These are phyloP conservation scores for Paecilomyces niveus DNA, from an alignment of 2,329 filamentous ascomycete genomes.

Conservation along the genomic window DNA sequence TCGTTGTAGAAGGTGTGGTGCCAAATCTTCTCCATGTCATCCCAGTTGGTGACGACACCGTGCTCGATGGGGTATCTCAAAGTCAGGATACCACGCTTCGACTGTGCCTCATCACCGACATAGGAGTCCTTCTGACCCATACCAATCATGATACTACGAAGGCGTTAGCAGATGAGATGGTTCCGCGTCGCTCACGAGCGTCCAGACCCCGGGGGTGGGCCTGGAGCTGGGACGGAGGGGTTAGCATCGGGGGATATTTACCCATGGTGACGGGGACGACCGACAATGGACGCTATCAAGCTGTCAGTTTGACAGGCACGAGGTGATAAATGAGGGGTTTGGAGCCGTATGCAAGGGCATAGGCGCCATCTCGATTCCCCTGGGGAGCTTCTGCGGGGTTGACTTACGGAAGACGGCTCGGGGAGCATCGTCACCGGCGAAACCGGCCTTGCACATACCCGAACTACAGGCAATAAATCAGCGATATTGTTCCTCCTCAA, in stretches of 20 bases:
- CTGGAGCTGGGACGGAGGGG: slow-evolving; percentile 2
- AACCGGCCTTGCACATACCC: slow-evolving; percentile 99
- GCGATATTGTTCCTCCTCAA: slow-evolving; percentile 7
- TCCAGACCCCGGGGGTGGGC: background rate
- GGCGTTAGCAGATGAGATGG: slow-evolving; percentile 22
- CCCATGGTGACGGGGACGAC: slow-evolving; percentile 99
- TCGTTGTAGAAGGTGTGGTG: slow-evolving; percentile 99
- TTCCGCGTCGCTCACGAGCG: background rate
- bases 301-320: slow-evolving; percentile 8
- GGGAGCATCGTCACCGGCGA: slow-evolving; percentile 99
- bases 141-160: slow-evolving; percentile 96
- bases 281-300: slow-evolving; percentile 86
- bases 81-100: slow-evolving; percentile 99
- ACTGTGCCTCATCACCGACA: slow-evolving; percentile 99
- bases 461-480: slow-evolving; percentile 58
- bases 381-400: slow-evolving; percentile 14
- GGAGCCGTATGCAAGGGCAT: slow-evolving; percentile 21
- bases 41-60: slow-evolving; percentile 99
- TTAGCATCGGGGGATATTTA: slow-evolving; percentile 48
- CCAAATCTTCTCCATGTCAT: slow-evolving; percentile 99
- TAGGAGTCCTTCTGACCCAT: slow-evolving; percentile 99
- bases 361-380: slow-evolving; percentile 7
- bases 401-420: slow-evolving; percentile 99
- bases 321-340: slow-evolving; percentile 28
- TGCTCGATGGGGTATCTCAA: slow-evolving; percentile 99